Evolutionary conservation across 345 rosid species (phyloP).

Genomic region (Eucalyptus erythrocorys): DNA sequence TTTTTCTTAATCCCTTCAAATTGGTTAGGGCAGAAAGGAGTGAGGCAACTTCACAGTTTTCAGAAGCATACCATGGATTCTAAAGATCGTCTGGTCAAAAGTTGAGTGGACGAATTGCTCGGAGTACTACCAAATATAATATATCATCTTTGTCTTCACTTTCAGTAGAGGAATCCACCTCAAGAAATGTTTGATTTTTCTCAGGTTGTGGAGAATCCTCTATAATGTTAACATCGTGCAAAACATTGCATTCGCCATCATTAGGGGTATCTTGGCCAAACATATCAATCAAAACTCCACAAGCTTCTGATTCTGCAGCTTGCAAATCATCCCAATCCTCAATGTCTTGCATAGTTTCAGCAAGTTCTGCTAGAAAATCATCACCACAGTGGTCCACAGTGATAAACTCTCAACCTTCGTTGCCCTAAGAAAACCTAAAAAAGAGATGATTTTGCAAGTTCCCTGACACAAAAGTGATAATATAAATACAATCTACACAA

Average conservation of each 20-base stretch:
- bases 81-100: slow-evolving; percentile 5
- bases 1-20: not conserved
- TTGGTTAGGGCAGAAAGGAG: not conserved
- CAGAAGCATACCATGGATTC: not conserved
- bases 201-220: slow-evolving; percentile 44
- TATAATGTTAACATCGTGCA: slow-evolving; percentile 17
- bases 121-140: not conserved
- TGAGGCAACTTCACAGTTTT: slow-evolving; percentile 1
- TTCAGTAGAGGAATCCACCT: slow-evolving; percentile 53
- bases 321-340: slow-evolving; percentile 94
- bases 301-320: slow-evolving; percentile 60
- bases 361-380: slow-evolving; percentile 73
- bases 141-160: slow-evolving; percentile 7
- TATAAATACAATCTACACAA: not conserved
- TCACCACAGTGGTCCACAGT: slow-evolving; percentile 81
- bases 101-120: not conserved
- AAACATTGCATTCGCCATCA: not conserved
- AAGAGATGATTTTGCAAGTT: not conserved
- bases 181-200: slow-evolving; percentile 19
- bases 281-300: slow-evolving; percentile 55
- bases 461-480: not conserved
- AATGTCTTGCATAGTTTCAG: slow-evolving; percentile 51
- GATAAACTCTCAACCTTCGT: slow-evolving; percentile 69
- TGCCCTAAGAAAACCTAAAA: slow-evolving; percentile 27
- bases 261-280: not conserved